These are phyloP conservation scores for Heterococcus sp. DNA, from an alignment of 108 stramenopile species.

Conservation along the genomic window DNA sequence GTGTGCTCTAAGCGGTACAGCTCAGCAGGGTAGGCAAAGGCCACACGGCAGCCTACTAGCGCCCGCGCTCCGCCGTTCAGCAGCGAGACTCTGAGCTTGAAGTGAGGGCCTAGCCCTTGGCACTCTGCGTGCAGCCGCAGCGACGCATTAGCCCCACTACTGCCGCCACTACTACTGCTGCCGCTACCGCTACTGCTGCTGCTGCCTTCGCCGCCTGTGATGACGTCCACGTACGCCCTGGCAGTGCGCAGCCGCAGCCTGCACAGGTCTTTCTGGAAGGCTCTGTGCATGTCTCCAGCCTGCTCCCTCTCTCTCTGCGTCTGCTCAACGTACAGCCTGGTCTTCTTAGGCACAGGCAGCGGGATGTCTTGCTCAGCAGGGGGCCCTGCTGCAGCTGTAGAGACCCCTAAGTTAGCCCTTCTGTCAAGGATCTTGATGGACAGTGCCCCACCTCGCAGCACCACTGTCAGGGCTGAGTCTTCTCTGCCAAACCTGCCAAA, in stretches of 20 bases:
- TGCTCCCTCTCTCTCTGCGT: slow-evolving; percentile 54
- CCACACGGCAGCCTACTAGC: background rate
- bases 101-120: slow-evolving; percentile 1
- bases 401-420: slow-evolving; percentile 26
- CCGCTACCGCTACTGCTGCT: slow-evolving; percentile 36
- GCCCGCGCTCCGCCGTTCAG: background rate
- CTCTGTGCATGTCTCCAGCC: slow-evolving; percentile 60
- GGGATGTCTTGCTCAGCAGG: slow-evolving; percentile 68
- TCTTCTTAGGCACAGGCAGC: slow-evolving; percentile 61
- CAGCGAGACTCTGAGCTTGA: background rate
- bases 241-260: slow-evolving; percentile 59
- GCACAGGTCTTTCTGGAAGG: slow-evolving; percentile 62
- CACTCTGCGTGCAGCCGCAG: slow-evolving; percentile 38
- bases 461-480: slow-evolving; percentile 48
- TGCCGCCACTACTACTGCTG: slow-evolving; percentile 37
- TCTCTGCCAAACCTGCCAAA: slow-evolving; percentile 60
- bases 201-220: slow-evolving; percentile 53
- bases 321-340: slow-evolving; percentile 64
- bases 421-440: slow-evolving; percentile 59
- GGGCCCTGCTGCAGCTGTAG: slow-evolving; percentile 28
- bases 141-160: slow-evolving; percentile 37
- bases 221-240: slow-evolving; percentile 52
- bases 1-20: background rate
- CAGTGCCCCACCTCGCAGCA: slow-evolving; percentile 39
- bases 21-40: background rate